A percentile compares a stretch with the other conserved stretches of the same genome.
Conservation (phyloP, 2,329 filamentous ascomycete species). For the Microcyclosporella mali region DNA sequence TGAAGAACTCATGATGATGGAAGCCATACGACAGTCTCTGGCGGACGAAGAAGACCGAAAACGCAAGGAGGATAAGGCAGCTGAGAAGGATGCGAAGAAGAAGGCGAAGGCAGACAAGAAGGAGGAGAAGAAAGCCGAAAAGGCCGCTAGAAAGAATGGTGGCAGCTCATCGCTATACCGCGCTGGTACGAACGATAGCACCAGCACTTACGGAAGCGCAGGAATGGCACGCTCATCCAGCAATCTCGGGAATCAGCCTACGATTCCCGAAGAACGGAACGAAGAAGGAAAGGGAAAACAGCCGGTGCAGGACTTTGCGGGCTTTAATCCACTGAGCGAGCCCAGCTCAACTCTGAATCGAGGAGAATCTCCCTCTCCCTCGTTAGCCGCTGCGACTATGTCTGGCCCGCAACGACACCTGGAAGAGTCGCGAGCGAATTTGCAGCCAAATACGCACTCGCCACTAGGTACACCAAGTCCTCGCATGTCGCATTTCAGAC, state of each 20-base stretch:
- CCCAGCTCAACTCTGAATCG: conserved; percentile 39
- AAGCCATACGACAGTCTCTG: conserved; percentile 86
- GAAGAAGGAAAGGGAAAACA: conserved; percentile 44
- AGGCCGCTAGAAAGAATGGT: conserved; percentile 59
- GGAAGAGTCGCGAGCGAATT: conserved; percentile 40
- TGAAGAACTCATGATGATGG: conserved; percentile 98
- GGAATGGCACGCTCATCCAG: conserved; percentile 39
- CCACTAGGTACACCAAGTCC: conserved; percentile 22
- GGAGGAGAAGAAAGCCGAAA: conserved; percentile 60
- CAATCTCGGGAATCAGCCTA: conserved; percentile 43
- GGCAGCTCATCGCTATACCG: conserved; percentile 51
- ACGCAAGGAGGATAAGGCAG: conserved; percentile 74
- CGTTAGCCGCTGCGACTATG: conserved; percentile 17
- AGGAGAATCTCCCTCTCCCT: conserved; percentile 25
- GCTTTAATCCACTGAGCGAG: conserved; percentile 39
- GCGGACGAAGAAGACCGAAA: conserved; percentile 90
- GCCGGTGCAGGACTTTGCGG: conserved; percentile 38
- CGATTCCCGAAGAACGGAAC: conserved; percentile 33
- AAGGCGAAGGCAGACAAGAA: conserved; percentile 69
- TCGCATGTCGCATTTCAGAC: conserved; percentile 56
- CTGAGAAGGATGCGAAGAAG: conserved; percentile 75
- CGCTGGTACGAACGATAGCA: conserved; percentile 31
- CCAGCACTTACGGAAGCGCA: conserved; percentile 27
- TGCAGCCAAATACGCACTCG: conserved; percentile 28
- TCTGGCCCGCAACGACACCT: conserved; percentile 42